Percentiles rank a stretch among this genome's conserved stretches.
phyloP scores from a whole-genome alignment of 805 yeast genomes.

The Sugiyamaella smithiae region DNA sequence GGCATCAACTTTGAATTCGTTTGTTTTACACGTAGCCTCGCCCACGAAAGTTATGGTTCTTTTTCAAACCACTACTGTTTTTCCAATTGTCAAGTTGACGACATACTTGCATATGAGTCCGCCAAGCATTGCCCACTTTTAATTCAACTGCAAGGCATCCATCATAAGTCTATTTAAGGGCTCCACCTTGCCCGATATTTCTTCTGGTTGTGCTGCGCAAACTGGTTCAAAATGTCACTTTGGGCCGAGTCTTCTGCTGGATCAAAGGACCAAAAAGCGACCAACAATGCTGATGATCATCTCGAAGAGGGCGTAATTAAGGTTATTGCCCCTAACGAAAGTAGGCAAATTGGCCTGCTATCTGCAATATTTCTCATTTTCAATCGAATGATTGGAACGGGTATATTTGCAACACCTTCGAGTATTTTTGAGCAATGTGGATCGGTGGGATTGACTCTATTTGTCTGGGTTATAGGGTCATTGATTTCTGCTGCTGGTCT shows the following conservation, averaged over 20 bases:
- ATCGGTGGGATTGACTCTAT: slow-evolving; percentile 66
- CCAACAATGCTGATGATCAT: neutral
- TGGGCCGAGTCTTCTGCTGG: neutral
- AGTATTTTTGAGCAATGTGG: slow-evolving; percentile 54
- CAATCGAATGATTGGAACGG: slow-evolving; percentile 73
- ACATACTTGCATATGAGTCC: slow-evolving; percentile 4
- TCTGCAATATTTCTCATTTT: slow-evolving; percentile 65
- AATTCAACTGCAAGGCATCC: no score
- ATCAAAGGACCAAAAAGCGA: neutral
- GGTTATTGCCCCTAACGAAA: slow-evolving; percentile 9
- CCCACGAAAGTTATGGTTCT: no score
- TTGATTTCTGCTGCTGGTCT: slow-evolving; percentile 62
- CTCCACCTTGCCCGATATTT: no score
- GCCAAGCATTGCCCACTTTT: no score
- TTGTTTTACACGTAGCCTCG: no score
- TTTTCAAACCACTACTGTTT: no score
- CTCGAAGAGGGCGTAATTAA: slow-evolving; percentile 1
- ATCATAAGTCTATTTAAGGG: no score
- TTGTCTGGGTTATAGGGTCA: slow-evolving; percentile 75
- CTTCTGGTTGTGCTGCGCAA: no score
- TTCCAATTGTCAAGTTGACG: neutral
- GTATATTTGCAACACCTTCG: slow-evolving; percentile 70
- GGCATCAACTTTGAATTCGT: no score
- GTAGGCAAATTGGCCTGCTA: slow-evolving; percentile 42
- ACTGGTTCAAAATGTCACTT: no score